Evolutionary conservation across 163 green algal genomes (phyloP), one percentile per base, ranked within the genome.

Genomic region (Scenedesmus sp.): DNA sequence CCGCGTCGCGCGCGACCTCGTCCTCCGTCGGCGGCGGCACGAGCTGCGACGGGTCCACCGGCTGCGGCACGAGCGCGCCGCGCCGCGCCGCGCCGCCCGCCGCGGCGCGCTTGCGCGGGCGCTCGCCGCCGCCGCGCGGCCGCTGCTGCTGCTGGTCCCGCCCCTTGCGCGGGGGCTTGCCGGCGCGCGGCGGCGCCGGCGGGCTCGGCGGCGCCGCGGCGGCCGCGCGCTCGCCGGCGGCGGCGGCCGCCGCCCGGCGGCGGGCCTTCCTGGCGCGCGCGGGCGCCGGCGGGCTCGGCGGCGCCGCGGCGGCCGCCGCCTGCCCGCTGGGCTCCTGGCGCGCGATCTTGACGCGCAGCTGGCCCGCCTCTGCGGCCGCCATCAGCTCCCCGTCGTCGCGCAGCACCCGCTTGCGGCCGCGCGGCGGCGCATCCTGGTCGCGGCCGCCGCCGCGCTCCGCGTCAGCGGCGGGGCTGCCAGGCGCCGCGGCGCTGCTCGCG

Each of bases 291-390:
- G 50, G 50, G 15, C 13, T 24, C 50, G n/a, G 50, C 14, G 57
- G 28, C 20, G 57, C 24, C 26, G n/a, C 53, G 28, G 17, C 54
- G 17, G 54, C 4, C 20, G 54, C 18, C 1, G 20, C 39, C 56
- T 20, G 1, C 29, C 42, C 1, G 39, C 39, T 76, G 67, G 31
- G 53, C 11, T n/a, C 48, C 67, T 65, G 51, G 28, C 67, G 63
- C 10, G 51, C 67, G 9, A 66, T 26, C 34, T 54, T 76, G 10
- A 65, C 20, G n/a, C 34, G 2, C 67, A 76, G 10, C 51, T 53
- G 15, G 20, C 67, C 67, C 11, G 29, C 50, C 42, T 75, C 65
- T 63, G 67, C 67, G 29, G 67, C 67, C 58, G 42, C 67, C 50
- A 65, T 50, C 50, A 73, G 26, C 22, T 3, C 28, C 10, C 26